A percentile compares a stretch with the other conserved stretches of the same genome.
These are phyloP conservation scores for Claviceps paspali DNA, from an alignment of 2,329 filamentous ascomycete species.

Conservation along the genomic window DNA sequence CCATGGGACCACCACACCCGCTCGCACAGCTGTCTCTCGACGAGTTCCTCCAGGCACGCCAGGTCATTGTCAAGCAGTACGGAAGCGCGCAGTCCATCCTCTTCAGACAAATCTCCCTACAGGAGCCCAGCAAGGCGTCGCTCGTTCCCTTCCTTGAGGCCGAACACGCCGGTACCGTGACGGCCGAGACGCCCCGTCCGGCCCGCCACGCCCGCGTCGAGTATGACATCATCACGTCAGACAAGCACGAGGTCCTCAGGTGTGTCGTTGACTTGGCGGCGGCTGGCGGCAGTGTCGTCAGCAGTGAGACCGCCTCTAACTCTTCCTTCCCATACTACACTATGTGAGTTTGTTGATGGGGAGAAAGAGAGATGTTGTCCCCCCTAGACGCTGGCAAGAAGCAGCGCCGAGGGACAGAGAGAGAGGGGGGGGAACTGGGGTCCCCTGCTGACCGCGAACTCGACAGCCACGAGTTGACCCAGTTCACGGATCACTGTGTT, in stretches of 20 bases:
- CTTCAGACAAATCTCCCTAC: constrained; percentile 46
- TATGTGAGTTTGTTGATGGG: constrained; percentile 1
- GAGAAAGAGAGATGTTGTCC: too few relatives aligned
- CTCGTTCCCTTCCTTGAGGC: constrained; percentile 45
- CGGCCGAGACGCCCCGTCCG: constrained; percentile 26
- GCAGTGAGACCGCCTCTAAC: constrained; percentile 10
- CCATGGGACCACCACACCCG: constrained; percentile 20
- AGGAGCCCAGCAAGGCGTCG: constrained; percentile 45
- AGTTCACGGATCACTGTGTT: constrained; percentile 25
- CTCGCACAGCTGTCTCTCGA: constrained; percentile 31
- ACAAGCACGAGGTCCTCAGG: constrained; percentile 19
- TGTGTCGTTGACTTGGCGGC: constrained; percentile 26
- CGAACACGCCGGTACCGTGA: constrained; percentile 37
- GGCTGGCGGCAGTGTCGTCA: constrained; percentile 15
- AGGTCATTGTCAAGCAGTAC: constrained; percentile 23
- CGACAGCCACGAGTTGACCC: constrained; percentile 23
- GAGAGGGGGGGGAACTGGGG: too few relatives aligned
- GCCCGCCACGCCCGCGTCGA: constrained; percentile 31
- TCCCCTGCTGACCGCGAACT: too few relatives aligned
- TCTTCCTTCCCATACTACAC: constrained; percentile 22
- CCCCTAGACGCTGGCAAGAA: too few relatives aligned
- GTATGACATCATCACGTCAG: constrained; percentile 24
- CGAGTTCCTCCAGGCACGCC: constrained; percentile 34
- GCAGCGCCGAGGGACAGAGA: too few relatives aligned
- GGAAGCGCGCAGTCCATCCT: constrained; percentile 12